Evolutionary conservation across 768 basidiomycete species (phyloP).

Genomic region (Boletus vinaceobasis): DNA sequence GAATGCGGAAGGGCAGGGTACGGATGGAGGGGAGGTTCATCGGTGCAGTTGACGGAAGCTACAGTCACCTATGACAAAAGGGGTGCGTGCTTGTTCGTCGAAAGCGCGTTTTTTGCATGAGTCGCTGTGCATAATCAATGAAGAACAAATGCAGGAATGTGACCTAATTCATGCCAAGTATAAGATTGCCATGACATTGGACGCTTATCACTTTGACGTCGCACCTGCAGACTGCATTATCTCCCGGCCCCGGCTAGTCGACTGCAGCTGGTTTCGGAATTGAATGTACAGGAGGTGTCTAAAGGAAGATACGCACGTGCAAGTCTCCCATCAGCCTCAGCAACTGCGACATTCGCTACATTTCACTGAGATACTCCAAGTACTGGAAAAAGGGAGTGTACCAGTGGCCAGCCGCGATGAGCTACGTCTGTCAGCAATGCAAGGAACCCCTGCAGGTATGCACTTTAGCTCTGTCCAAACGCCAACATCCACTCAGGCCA

Average conservation of each 20-base stretch:
- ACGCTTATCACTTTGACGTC: background rate
- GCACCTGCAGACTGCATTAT: background rate
- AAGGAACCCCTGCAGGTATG: constrained; percentile 83
- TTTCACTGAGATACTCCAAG: background rate
- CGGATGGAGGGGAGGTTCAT: background rate
- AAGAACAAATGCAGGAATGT: background rate
- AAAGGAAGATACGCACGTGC: background rate
- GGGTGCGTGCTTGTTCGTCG: constrained; percentile 11
- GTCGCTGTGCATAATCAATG: constrained; percentile 12
- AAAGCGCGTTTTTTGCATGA: constrained; percentile 20
- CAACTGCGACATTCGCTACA: background rate
- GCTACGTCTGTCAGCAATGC: constrained; percentile 79
- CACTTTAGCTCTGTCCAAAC: background rate
- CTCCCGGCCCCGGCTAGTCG: background rate
- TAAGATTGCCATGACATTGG: background rate
- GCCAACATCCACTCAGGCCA: constrained; percentile 7
- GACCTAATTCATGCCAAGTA: background rate
- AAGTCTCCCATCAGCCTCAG: background rate
- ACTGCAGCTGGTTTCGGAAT: no score
- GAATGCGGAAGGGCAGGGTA: background rate
- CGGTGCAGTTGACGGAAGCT: background rate
- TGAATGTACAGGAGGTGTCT: no score
- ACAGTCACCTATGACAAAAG: constrained; percentile 2
- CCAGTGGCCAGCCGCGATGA: constrained; percentile 30
- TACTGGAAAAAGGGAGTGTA: background rate